Conservation (phyloP, 2,329 filamentous ascomycete species). For the Monosporascus sp. region DNA sequence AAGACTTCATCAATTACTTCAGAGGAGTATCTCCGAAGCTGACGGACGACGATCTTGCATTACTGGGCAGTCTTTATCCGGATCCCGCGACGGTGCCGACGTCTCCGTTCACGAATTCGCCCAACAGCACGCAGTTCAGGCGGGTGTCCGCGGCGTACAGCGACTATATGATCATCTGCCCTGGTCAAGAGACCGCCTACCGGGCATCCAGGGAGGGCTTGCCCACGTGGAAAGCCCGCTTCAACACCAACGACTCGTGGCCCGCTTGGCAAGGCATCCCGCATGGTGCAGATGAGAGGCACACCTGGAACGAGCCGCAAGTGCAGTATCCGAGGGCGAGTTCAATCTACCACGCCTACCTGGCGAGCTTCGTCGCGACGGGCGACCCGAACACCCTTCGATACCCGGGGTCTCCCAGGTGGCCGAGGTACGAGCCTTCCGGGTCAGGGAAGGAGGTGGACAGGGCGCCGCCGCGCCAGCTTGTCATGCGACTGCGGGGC, state of each 20-base stretch:
- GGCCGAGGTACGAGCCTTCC: conserved; percentile 21
- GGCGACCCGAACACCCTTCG: conserved; percentile 29
- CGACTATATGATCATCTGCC: conserved; percentile 40
- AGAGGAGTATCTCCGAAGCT: conserved; percentile 28
- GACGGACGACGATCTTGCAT: conserved; percentile 22
- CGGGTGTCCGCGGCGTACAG: conserved; percentile 38
- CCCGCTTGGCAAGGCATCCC: conserved; percentile 33
- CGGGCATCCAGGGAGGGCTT: conserved; percentile 27
- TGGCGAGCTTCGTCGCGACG: conserved; percentile 31
- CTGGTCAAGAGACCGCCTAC: conserved; percentile 38
- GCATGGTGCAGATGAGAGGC: conserved; percentile 30
- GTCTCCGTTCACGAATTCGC: conserved; percentile 31
- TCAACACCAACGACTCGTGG: conserved; percentile 31
- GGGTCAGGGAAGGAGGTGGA: conserved; percentile 15
- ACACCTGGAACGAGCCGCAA: conserved; percentile 31
- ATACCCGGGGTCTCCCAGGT: conserved; percentile 14
- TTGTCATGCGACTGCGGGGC: conserved; percentile 26
- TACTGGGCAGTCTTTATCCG: conserved; percentile 28
- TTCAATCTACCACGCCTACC: conserved; percentile 30
- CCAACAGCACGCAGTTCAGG: conserved; percentile 39
- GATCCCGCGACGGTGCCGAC: conserved; percentile 27
- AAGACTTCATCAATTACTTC: conserved; percentile 31
- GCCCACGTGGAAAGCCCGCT: conserved; percentile 33
- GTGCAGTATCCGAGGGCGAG: conserved; percentile 32
- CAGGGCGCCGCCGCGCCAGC: conserved; percentile 20